These are phyloP conservation scores for Curvularia sp. DNA, from an alignment of 2,329 filamentous ascomycete genomes.

Conservation along the genomic window DNA sequence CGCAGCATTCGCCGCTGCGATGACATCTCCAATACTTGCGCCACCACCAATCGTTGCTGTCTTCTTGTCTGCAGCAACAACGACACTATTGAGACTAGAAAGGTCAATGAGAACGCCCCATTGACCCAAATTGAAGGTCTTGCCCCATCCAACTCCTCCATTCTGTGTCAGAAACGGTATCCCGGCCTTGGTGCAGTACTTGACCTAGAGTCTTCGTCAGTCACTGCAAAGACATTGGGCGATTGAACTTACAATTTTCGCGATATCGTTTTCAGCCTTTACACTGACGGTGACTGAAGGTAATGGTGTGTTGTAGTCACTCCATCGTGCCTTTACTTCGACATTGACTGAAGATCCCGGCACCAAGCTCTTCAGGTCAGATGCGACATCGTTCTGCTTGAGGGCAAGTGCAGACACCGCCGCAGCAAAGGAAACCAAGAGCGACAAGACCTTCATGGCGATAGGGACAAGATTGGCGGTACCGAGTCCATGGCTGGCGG, in stretches of 20 bases:
- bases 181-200: slow-evolving; percentile 27
- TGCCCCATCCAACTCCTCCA: slow-evolving; percentile 40
- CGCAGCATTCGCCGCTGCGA: slow-evolving; percentile 51
- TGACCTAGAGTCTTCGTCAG: slow-evolving; percentile 26
- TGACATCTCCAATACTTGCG: slow-evolving; percentile 48
- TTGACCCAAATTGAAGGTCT: slow-evolving; percentile 31
- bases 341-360: slow-evolving; percentile 23
- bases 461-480: slow-evolving; percentile 8
- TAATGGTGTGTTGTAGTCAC: slow-evolving; percentile 27
- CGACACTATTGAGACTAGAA: slow-evolving; percentile 34
- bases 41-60: slow-evolving; percentile 40
- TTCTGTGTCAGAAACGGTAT: slow-evolving; percentile 41
- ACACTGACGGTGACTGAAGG: slow-evolving; percentile 34
- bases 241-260: slow-evolving; percentile 23
- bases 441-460: slow-evolving; percentile 24
- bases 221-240: neutral
- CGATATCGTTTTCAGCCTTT: slow-evolving; percentile 32
- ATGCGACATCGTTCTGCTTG: slow-evolving; percentile 18
- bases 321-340: slow-evolving; percentile 34
- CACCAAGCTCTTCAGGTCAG: slow-evolving; percentile 24
- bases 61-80: slow-evolving; percentile 34
- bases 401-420: slow-evolving; percentile 24
- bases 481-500: slow-evolving; percentile 9
- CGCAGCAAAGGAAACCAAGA: slow-evolving; percentile 20
- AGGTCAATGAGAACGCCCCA: slow-evolving; percentile 44